Conservation (phyloP, 768 basidiomycete genomes). For the Sporobolomyces phaffii region DNA sequence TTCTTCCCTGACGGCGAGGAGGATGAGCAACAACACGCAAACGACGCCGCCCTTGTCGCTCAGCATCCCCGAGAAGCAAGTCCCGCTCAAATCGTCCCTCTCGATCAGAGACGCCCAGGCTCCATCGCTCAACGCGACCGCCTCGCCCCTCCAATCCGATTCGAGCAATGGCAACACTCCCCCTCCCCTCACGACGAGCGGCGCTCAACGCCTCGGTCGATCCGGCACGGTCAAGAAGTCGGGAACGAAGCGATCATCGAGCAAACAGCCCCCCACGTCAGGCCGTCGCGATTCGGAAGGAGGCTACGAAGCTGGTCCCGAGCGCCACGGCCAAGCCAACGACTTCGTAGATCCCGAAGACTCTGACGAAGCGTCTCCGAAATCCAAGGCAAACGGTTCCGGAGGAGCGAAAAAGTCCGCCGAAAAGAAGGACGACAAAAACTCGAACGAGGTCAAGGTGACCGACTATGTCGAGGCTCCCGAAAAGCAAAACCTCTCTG, state of each 20-base stretch:
- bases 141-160: background rate
- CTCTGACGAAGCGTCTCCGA: background rate
- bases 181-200: conserved; percentile 7
- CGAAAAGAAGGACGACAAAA: background rate
- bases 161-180: conserved; percentile 12
- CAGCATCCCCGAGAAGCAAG: conserved; percentile 1
- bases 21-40: conserved; percentile 9
- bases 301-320: conserved; percentile 35
- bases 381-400: background rate
- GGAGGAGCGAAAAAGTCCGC: background rate
- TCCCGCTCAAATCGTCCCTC: conserved; percentile 19
- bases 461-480: conserved; percentile 20
- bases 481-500: conserved; percentile 10
- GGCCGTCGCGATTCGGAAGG: conserved; percentile 10
- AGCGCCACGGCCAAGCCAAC: conserved; percentile 35
- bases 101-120: conserved; percentile 14
- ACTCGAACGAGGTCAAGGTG: conserved; percentile 12
- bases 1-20: conserved; percentile 4
- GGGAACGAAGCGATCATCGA: background rate
- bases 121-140: conserved; percentile 29
- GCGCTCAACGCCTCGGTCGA: background rate
- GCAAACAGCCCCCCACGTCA: conserved; percentile 11
- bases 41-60: conserved; percentile 1
- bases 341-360: conserved; percentile 31
- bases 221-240: conserved; percentile 17